These are phyloP conservation scores for Scenedesmus sp. DNA, from an alignment of 163 green algal species.

Conservation along the genomic window DNA sequence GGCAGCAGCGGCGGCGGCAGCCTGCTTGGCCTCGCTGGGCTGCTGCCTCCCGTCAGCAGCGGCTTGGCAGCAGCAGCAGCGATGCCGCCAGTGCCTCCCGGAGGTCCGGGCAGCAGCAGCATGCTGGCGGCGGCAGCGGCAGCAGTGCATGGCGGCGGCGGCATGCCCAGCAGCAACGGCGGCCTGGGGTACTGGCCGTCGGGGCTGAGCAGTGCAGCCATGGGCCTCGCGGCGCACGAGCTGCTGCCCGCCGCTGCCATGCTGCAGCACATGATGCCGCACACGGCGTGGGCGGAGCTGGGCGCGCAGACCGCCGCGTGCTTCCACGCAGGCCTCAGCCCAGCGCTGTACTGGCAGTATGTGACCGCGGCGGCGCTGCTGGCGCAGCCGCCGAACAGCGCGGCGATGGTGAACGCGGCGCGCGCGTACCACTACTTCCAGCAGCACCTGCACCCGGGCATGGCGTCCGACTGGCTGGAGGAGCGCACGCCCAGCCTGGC, in stretches of 20 bases:
- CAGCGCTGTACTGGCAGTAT: slow-evolving; percentile 51
- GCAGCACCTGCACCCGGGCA: neutral
- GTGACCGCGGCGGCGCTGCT: slow-evolving; percentile 44
- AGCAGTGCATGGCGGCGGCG: neutral
- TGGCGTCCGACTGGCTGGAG: slow-evolving; percentile 35
- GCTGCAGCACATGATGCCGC: slow-evolving; percentile 23
- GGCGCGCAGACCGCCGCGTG: slow-evolving; percentile 37
- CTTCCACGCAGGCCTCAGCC: slow-evolving; percentile 45
- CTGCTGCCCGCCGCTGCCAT: slow-evolving; percentile 37
- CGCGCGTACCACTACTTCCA: slow-evolving; percentile 53
- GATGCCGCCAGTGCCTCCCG: neutral
- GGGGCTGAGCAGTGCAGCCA: neutral
- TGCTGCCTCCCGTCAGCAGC: slow-evolving; percentile 34
- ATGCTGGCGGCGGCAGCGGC: slow-evolving; percentile 1
- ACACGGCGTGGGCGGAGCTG: slow-evolving; percentile 41
- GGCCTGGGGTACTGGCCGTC: slow-evolving; percentile 14
- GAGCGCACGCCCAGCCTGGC: slow-evolving; percentile 38
- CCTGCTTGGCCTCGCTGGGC: slow-evolving; percentile 1
- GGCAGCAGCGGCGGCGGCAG: slow-evolving; percentile 38
- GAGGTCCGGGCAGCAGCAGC: neutral
- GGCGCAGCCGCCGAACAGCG: slow-evolving; percentile 41
- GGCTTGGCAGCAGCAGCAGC: slow-evolving; percentile 22
- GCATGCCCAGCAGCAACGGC: neutral
- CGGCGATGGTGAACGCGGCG: slow-evolving; percentile 40
- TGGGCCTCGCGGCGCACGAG: slow-evolving; percentile 22